Conservation (phyloP, 2,329 filamentous ascomycete species). For the Teratosphaeria pseudoeucalypti region DNA sequence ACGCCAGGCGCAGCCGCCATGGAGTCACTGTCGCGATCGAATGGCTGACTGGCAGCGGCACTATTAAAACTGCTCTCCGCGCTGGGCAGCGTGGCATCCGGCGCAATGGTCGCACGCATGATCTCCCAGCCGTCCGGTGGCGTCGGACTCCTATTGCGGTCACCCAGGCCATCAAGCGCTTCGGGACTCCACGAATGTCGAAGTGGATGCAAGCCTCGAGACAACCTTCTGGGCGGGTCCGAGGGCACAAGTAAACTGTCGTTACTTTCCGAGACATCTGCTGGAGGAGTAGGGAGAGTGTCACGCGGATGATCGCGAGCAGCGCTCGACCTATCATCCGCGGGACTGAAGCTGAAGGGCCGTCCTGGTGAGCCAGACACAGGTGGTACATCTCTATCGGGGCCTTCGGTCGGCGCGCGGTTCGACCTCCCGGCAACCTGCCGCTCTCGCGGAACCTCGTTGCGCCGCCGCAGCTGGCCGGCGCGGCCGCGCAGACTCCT, state of each 20-base stretch:
- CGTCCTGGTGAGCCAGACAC: not conserved
- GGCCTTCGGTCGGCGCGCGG: not conserved
- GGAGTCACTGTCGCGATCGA: slow-evolving; percentile 24
- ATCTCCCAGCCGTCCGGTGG: slow-evolving; percentile 64
- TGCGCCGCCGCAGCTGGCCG: not conserved
- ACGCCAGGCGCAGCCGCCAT: slow-evolving; percentile 25
- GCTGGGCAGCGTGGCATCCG: slow-evolving; percentile 71
- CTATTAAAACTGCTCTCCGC: slow-evolving; percentile 75
- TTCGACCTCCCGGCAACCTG: not conserved
- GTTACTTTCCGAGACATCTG: slow-evolving; percentile 6
- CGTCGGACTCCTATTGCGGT: slow-evolving; percentile 72
- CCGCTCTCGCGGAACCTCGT: not conserved
- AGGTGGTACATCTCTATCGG: not conserved
- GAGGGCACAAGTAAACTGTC: slow-evolving; percentile 12
- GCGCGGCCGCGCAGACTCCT: not conserved
- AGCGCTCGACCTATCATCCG: not conserved
- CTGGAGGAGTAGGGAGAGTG: slow-evolving; percentile 6
- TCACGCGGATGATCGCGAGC: not conserved
- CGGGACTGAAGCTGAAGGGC: not conserved
- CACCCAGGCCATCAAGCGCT: slow-evolving; percentile 63
- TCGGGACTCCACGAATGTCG: slow-evolving; percentile 19
- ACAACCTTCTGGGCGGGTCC: slow-evolving; percentile 4
- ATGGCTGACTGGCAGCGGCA: slow-evolving; percentile 44
- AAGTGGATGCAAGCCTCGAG: slow-evolving; percentile 18
- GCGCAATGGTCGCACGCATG: slow-evolving; percentile 67